Conservation (phyloP, 352 stramenopile genomes). For the Peronospora farinosa region DNA sequence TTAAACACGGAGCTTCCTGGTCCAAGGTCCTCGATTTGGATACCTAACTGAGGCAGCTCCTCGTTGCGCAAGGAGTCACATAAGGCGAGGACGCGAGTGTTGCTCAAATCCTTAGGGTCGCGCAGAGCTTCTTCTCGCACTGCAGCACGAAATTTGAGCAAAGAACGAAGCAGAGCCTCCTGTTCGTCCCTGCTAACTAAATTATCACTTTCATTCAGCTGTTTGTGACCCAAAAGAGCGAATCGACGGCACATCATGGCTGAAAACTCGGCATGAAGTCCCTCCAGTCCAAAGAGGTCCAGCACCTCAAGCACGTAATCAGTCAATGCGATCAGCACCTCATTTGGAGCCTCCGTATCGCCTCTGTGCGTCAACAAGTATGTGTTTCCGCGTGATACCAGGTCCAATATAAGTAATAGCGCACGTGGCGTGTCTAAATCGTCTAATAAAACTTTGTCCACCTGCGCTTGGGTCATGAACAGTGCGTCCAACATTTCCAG, state of each 20-base stretch:
- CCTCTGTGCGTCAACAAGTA: slow-evolving; percentile 43
- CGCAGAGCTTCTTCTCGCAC: slow-evolving; percentile 53
- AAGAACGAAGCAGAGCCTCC: slow-evolving; percentile 36
- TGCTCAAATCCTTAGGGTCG: slow-evolving; percentile 35
- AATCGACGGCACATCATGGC: slow-evolving; percentile 29
- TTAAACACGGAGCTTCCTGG: slow-evolving; percentile 60
- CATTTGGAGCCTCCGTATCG: slow-evolving; percentile 29
- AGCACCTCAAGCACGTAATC: slow-evolving; percentile 67
- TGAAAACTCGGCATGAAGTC: slow-evolving; percentile 47
- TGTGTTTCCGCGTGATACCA: slow-evolving; percentile 58
- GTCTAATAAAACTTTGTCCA: slow-evolving; percentile 62
- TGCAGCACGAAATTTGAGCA: slow-evolving; percentile 57
- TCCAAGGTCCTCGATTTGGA: slow-evolving; percentile 66
- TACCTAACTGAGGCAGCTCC: slow-evolving; percentile 43
- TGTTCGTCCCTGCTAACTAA: slow-evolving; percentile 22
- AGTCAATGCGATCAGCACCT: slow-evolving; percentile 50
- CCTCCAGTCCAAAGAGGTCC: slow-evolving; percentile 61
- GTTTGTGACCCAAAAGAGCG: background rate
- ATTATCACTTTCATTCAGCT: slow-evolving; percentile 2
- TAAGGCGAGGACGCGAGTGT: slow-evolving; percentile 42
- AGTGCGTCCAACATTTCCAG: slow-evolving; percentile 49
- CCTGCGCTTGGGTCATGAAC: slow-evolving; percentile 39
- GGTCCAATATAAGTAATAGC: slow-evolving; percentile 52
- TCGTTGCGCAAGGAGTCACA: slow-evolving; percentile 62
- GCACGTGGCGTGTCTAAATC: slow-evolving; percentile 87